Base-by-base conservation (phyloP, 2,329 filamentous ascomycete genomes). In the Penicillium sp. region DNA sequence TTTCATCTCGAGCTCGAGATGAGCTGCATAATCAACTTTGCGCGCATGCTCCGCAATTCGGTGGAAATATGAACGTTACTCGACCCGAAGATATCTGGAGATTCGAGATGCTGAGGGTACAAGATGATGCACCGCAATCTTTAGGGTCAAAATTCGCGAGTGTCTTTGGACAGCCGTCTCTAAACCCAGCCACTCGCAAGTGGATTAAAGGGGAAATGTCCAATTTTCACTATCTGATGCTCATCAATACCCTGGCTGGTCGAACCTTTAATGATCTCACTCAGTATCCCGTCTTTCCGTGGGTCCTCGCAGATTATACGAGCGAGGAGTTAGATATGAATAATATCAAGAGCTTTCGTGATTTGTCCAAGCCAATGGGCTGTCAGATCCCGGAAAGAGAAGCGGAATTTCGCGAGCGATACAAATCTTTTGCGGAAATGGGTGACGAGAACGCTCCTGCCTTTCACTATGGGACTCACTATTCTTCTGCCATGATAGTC, bases 141-240 rank as follows among this genome's bases (percentile, higher is more conserved):
- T 81, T 99, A 38, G 90, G 93, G 0, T 91, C 90, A 14, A 93
- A 93, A 65, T 92, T 97, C 65, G 91, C 90, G 21, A 96, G 87
- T 61, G 90, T 97, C 12, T 97, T 99, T 77, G 91, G 91, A 61
- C 84, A 91, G 21, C 86, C 85, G 0, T 83, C 89, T 0, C 89
- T 88, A 71, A 92, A 91, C 62, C 90, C 92, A 9, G 86, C 91
- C 8, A 96, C 94, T 66, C 87, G 88, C 62, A 88, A 87, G 70
- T 99, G 94, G 94, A 83, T 94, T 58, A 88, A 87, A 68, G 94
- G 95, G 12, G 94, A 99, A 66, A 91, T 97, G 50, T 97, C 93
- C 14, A 99, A 99, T 71, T 99, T 99, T 66, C 91, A 97, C 72
- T 99, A 99, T 68, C 82, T 99, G 35, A 99, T 99, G 93, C 86